phyloP scores from a whole-genome alignment of 2,329 filamentous ascomycete species.

The Arthrobotrys musiformis region DNA sequence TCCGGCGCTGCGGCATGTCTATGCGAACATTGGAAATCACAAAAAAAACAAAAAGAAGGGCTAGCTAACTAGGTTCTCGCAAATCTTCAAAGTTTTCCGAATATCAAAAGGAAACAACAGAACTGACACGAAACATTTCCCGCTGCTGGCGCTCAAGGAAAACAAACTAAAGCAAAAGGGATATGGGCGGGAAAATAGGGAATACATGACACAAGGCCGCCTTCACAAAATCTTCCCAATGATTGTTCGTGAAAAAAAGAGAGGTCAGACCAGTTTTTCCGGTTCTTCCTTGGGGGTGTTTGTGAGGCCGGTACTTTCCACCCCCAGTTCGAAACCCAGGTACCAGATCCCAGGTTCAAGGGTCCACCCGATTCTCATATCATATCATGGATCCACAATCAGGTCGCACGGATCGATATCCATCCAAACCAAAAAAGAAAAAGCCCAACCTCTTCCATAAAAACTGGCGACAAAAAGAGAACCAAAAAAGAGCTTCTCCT shows the following conservation, averaged over 20 bases:
- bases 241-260: no score
- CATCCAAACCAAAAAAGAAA: background rate
- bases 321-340: background rate
- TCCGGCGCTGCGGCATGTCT: no score
- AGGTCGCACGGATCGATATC: conserved; percentile 6
- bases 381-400: conserved; percentile 17
- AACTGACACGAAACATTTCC: no score
- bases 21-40: no score
- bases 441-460: conserved; percentile 20
- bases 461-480: conserved; percentile 4
- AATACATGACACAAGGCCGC: background rate
- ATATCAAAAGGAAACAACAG: no score
- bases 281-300: background rate
- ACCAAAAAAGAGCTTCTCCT: conserved; percentile 3
- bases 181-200: no score
- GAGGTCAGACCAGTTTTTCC: conserved; percentile 1
- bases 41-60: no score
- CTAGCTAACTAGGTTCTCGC: no score
- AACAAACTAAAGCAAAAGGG: background rate
- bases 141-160: no score
- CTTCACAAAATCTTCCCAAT: background rate
- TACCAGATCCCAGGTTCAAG: conserved; percentile 21
- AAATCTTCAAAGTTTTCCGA: no score
- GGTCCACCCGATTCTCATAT: conserved; percentile 16
- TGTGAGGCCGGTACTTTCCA: background rate